Conservation (phyloP, 2,329 filamentous ascomycete genomes). For the Cercospora nicotianae region DNA sequence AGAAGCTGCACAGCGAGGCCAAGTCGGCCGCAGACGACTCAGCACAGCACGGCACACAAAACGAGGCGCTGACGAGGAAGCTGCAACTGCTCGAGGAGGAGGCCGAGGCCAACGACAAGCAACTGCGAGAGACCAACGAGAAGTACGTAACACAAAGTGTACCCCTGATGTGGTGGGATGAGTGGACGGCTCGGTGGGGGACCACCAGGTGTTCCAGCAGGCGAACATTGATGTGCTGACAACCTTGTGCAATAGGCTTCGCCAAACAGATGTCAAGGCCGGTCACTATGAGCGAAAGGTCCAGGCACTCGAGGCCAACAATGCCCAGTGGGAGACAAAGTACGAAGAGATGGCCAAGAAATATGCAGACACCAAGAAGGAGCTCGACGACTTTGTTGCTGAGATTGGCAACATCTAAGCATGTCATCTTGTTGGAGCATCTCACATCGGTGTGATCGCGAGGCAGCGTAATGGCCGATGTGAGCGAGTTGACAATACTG, state of each 20-base stretch:
- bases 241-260: slow-evolving; percentile 64
- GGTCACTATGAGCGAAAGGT: slow-evolving; percentile 99
- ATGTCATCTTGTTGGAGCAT: not conserved
- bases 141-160: slow-evolving; percentile 66
- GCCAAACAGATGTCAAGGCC: slow-evolving; percentile 98
- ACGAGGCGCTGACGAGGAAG: slow-evolving; percentile 87
- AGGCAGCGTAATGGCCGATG: not conserved
- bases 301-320: slow-evolving; percentile 86
- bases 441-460: not conserved
- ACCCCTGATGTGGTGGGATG: slow-evolving; percentile 19
- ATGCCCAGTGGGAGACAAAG: slow-evolving; percentile 94
- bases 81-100: slow-evolving; percentile 97
- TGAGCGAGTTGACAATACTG: not conserved
- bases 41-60: slow-evolving; percentile 79
- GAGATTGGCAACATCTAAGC: slow-evolving; percentile 91
- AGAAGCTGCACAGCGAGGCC: slow-evolving; percentile 76
- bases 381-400: slow-evolving; percentile 83
- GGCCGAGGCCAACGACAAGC: slow-evolving; percentile 94
- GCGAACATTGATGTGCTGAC: slow-evolving; percentile 1
- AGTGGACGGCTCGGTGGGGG: slow-evolving; percentile 16
- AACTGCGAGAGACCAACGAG: slow-evolving; percentile 93
- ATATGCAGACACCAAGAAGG: slow-evolving; percentile 78
- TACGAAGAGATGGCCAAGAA: slow-evolving; percentile 98
- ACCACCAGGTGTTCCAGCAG: not conserved
- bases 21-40: slow-evolving; percentile 85